Conservation (phyloP, 1,139 yeast species). For the Yarrowia galli region DNA sequence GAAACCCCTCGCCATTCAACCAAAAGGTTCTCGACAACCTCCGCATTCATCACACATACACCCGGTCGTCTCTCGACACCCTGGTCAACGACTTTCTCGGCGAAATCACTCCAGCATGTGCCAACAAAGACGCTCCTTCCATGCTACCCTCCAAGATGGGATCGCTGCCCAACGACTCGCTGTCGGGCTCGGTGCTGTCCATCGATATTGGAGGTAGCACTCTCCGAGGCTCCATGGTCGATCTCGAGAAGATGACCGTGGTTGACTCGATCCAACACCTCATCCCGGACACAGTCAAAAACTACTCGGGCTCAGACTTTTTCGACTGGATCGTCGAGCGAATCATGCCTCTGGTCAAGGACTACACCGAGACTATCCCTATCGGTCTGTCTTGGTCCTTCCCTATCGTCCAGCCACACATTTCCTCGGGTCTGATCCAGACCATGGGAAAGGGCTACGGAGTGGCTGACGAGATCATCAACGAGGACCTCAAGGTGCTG, state of each 20-base stretch:
- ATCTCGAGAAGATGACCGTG: conserved; percentile 63
- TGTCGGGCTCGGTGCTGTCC: conserved; percentile 68
- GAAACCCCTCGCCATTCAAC: conserved; percentile 23
- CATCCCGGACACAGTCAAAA: conserved; percentile 43
- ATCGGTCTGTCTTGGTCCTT: conserved; percentile 51
- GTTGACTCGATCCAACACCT: conserved; percentile 48
- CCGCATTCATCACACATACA: conserved; percentile 16
- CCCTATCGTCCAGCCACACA: conserved; percentile 56
- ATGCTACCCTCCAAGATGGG: conserved; percentile 84
- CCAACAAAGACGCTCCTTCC: conserved; percentile 42
- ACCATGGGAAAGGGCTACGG: conserved; percentile 94
- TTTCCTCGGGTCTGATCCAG: conserved; percentile 71
- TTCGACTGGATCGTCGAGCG: conserved; percentile 55
- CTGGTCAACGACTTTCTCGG: conserved; percentile 41
- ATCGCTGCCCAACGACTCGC: conserved; percentile 74
- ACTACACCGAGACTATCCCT: conserved; percentile 39
- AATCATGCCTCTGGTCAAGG: not conserved
- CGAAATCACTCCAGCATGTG: conserved; percentile 40
- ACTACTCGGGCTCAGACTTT: conserved; percentile 61
- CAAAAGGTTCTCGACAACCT: conserved; percentile 30
- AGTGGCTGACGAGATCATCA: conserved; percentile 70
- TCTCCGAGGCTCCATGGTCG: conserved; percentile 80
- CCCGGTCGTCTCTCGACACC: conserved; percentile 41
- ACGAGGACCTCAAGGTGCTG: conserved; percentile 72
- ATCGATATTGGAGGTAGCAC: conserved; percentile 77